Conservation (phyloP, 176 grass and related monocot species). For the Raddia guianensis region DNA sequence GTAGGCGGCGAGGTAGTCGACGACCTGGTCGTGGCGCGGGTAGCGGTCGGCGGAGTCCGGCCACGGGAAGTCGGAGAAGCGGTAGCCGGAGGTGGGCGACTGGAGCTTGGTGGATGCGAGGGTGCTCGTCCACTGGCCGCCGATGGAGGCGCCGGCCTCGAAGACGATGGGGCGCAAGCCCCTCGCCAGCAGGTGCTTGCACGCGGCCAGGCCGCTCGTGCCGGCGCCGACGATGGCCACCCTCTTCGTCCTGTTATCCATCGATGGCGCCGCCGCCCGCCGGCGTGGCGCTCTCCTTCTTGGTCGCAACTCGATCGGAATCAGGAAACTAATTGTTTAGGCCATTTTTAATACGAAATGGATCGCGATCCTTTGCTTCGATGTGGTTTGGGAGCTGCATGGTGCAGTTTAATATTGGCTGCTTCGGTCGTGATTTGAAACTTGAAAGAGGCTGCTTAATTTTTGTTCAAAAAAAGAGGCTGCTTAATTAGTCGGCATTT, state of each 20-base stretch:
- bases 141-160: conserved; percentile 51
- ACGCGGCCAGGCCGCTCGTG: conserved; percentile 73
- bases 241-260: conserved; percentile 55
- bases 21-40: conserved; percentile 58
- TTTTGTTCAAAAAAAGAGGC: too few species aligned
- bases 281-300: neutral
- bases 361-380: neutral
- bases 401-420: neutral
- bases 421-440: neutral
- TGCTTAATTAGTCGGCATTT: neutral
- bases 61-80: conserved; percentile 87
- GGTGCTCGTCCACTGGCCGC: conserved; percentile 70
- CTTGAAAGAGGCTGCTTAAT: neutral
- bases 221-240: conserved; percentile 75
- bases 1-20: conserved; percentile 67
- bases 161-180: conserved; percentile 71
- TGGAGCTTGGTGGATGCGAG: conserved; percentile 65
- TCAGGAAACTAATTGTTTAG: neutral
- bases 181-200: conserved; percentile 66
- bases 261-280: neutral
- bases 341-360: neutral
- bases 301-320: neutral
- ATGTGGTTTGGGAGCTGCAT: too few species aligned
- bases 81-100: conserved; percentile 39
- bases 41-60: conserved; percentile 39